Base-by-base conservation (phyloP, 106 monocot genomes). In the Hemerocallis citrina region DNA sequence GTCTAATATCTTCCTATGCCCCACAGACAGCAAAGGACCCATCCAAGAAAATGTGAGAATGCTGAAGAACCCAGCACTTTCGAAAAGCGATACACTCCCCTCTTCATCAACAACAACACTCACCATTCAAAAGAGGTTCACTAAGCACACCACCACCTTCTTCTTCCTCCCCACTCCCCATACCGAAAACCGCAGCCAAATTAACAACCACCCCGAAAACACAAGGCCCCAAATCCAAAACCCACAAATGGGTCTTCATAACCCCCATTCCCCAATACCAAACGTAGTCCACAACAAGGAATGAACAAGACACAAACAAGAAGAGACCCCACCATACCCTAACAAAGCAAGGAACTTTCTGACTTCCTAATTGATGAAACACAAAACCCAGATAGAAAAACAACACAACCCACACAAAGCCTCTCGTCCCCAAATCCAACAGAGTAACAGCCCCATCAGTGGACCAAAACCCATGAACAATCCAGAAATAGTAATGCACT, bases 1-100 rank as follows among this genome's bases (percentile, higher is more conserved):
- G 73, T 81, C 83, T 39, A 94, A 24, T 0, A 81, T 86, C 58
- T 89, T 89, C 59, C 35, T 68, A 36, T 80, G 74, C 16, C 94
- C 94, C 1, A 69, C 17, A 3, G 80, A 51, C 41, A 94, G 72
- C 61, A 94, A 65, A 65, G 85, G 71, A 14, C 66, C 69, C 74
- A 89, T 68, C 94, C 94, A 94, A 56, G 77, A 89, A 86, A 94
- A 94, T 24, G 85, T 83, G 30, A 94, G 80, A 33, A 66, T 21
- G 39, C 89, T 83, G 19, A 89, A 55, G 36, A 86, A 66, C 7
- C 73, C 68, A 7, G 86, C 89, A 52, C 64, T 76, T 12, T 82
- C 57, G 59, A 72, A 81, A 3, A 68, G 36, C n/a, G 89, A 69
- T 21, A 44, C 59, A 30, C 32, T 54, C 20, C 36, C 68, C n/a